Evolutionary conservation across 148 eudicot species (phyloP).

Genomic region (Rhododendron griersonianum): DNA sequence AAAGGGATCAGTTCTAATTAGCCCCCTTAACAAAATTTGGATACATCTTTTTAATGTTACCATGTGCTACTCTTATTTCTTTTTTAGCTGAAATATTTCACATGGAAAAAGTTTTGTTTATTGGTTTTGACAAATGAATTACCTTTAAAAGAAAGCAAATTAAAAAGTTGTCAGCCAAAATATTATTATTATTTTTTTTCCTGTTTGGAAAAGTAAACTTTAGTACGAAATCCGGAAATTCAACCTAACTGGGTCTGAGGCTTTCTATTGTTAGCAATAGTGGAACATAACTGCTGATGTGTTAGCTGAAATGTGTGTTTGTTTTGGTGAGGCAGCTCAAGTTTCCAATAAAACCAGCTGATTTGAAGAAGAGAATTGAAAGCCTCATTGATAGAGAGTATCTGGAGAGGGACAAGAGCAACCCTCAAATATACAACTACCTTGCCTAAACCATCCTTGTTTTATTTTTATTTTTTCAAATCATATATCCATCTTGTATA

Average conservation of each 20-base stretch:
- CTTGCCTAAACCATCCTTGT: conserved; percentile 48
- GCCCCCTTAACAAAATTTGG: background rate
- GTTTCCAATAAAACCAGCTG: conserved; percentile 93
- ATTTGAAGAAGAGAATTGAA: conserved; percentile 96
- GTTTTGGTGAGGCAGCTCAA: conserved; percentile 66
- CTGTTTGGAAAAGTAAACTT: background rate
- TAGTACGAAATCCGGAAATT: background rate
- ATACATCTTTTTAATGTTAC: background rate
- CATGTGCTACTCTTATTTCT: background rate
- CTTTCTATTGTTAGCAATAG: background rate
- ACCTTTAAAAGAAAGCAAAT: background rate
- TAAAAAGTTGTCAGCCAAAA: background rate
- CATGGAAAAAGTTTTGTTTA: background rate
- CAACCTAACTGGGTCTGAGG: background rate
- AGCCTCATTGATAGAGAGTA: conserved; percentile 96
- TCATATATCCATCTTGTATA: conserved; percentile 9
- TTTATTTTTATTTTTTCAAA: background rate
- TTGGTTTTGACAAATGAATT: background rate
- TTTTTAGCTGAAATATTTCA: background rate
- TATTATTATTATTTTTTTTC: background rate
- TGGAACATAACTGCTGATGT: background rate
- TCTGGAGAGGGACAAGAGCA: conserved; percentile 90
- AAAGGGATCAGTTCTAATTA: background rate
- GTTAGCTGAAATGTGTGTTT: background rate
- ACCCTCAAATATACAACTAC: conserved; percentile 95